Conservation (phyloP, 768 basidiomycete species). For the Mrakia frigida region DNA sequence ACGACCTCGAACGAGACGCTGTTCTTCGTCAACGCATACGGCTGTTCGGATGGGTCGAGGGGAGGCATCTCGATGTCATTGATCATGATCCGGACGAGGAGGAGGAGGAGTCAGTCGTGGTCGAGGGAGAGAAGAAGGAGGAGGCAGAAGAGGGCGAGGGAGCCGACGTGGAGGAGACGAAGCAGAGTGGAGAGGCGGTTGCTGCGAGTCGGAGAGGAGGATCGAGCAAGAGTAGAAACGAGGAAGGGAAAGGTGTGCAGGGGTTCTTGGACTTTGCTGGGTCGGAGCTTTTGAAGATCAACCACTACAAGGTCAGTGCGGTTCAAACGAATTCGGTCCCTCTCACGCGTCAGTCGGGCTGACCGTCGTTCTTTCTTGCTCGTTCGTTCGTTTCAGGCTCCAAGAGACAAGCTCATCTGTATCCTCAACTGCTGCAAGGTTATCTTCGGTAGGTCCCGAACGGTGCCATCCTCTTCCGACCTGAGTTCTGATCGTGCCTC, state of each 20-base stretch:
- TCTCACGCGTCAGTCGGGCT: neutral
- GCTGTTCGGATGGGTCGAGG: slow-evolving; percentile 84
- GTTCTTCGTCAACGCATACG: slow-evolving; percentile 83
- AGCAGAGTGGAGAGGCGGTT: neutral
- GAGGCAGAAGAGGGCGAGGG: neutral
- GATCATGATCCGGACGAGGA: slow-evolving; percentile 17
- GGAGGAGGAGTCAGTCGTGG: neutral
- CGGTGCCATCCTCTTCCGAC: neutral
- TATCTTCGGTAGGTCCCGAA: slow-evolving; percentile 72
- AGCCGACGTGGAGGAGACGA: too few relatives aligned
- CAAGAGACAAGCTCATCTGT: slow-evolving; percentile 95
- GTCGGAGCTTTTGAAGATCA: slow-evolving; percentile 82
- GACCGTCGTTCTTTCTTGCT: neutral
- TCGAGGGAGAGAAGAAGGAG: slow-evolving; percentile 13
- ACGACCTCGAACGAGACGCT: slow-evolving; percentile 93
- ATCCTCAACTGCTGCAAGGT: slow-evolving; percentile 98
- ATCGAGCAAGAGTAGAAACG: slow-evolving; percentile 32
- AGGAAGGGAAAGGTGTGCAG: slow-evolving; percentile 45
- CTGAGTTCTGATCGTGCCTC: too few relatives aligned
- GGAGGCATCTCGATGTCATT: slow-evolving; percentile 75
- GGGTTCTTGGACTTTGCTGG: slow-evolving; percentile 61
- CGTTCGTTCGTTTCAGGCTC: slow-evolving; percentile 54
- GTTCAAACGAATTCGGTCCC: neutral
- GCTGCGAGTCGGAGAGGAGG: slow-evolving; percentile 49
- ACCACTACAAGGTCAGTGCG: slow-evolving; percentile 70